Evolutionary conservation across 2,329 filamentous ascomycete species (phyloP).

Genomic region (Claviceps sp.): DNA sequence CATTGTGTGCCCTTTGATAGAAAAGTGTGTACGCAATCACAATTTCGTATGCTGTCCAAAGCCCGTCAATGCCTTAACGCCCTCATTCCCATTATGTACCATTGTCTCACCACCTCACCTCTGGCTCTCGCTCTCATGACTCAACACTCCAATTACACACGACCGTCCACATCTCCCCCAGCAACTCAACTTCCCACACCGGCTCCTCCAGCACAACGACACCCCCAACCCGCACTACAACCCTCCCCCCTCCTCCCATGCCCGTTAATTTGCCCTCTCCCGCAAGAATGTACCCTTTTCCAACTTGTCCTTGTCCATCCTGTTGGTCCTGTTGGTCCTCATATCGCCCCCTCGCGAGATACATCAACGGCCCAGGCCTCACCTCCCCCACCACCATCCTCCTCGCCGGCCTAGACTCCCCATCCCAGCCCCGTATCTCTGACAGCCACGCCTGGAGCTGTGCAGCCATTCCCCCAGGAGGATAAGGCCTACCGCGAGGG

Average conservation of each 20-base stretch:
- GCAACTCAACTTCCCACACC: constrained; percentile 24
- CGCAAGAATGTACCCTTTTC: constrained; percentile 20
- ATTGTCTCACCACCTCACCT: too few species aligned
- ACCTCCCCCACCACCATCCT: constrained; percentile 19
- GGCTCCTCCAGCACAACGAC: constrained; percentile 22
- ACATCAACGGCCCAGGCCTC: constrained; percentile 20
- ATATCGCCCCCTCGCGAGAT: constrained; percentile 15
- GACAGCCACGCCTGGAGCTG: constrained; percentile 28
- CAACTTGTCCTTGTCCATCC: constrained; percentile 1
- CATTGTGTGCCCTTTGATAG: too few species aligned
- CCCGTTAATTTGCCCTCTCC: constrained; percentile 25
- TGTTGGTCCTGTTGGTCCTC: constrained; percentile 2
- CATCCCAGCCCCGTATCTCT: constrained; percentile 24
- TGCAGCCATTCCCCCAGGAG: constrained; percentile 24
- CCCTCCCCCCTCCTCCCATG: constrained; percentile 17
- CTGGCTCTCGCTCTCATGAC: background rate
- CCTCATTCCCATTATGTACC: too few species aligned
- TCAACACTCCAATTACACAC: constrained; percentile 23
- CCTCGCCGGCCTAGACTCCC: constrained; percentile 4
- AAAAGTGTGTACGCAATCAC: too few species aligned
- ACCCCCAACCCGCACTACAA: constrained; percentile 16
- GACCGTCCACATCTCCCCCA: constrained; percentile 22
- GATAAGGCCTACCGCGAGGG: constrained; percentile 21
- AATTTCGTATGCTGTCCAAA: too few species aligned
- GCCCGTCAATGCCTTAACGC: too few species aligned